A percentile compares a stretch with the other conserved stretches of the same genome.
phyloP scores from a whole-genome alignment of 1,284 basidiomycete species.

The Rhodotorula glutinis region DNA sequence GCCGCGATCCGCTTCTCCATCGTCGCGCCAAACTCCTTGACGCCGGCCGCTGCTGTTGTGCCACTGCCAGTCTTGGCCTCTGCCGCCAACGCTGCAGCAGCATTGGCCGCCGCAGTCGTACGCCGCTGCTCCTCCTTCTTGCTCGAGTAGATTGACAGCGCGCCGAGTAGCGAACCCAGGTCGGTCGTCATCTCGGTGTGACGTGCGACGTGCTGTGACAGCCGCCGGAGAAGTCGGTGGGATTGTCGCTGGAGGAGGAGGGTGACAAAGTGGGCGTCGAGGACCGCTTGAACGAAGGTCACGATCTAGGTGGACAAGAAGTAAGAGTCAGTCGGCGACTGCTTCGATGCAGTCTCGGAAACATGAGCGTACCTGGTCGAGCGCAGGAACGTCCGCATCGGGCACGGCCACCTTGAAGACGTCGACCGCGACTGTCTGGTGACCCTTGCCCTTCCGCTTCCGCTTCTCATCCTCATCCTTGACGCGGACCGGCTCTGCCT shows the following conservation, averaged over 20 bases:
- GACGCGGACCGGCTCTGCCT: conserved; percentile 3
- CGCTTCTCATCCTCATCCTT: background rate
- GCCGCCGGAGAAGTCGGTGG: conserved; percentile 36
- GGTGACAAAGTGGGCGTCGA: conserved; percentile 40
- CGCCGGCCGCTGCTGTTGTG: background rate
- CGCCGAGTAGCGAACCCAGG: conserved; percentile 33
- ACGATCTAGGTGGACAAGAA: conserved; percentile 13
- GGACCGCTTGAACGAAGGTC: conserved; percentile 34
- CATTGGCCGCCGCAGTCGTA: background rate
- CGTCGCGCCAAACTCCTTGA: conserved; percentile 29
- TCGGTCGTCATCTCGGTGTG: conserved; percentile 26
- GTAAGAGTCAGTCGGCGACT: background rate
- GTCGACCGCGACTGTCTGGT: conserved; percentile 16
- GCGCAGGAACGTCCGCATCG: conserved; percentile 4
- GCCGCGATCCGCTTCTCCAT: conserved; percentile 36
- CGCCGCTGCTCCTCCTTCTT: conserved; percentile 23
- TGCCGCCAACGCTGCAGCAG: background rate
- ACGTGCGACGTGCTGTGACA: conserved; percentile 22
- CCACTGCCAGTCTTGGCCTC: background rate
- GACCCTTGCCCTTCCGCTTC: conserved; percentile 9
- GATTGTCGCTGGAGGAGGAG: conserved; percentile 36
- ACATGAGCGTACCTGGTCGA: conserved; percentile 21
- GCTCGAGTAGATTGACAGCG: conserved; percentile 29
- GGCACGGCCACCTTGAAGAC: conserved; percentile 8
- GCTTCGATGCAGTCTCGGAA: too few relatives aligned